These are phyloP conservation scores for Mariannaea sp. DNA, from an alignment of 2,329 filamentous ascomycete species.

Conservation along the genomic window DNA sequence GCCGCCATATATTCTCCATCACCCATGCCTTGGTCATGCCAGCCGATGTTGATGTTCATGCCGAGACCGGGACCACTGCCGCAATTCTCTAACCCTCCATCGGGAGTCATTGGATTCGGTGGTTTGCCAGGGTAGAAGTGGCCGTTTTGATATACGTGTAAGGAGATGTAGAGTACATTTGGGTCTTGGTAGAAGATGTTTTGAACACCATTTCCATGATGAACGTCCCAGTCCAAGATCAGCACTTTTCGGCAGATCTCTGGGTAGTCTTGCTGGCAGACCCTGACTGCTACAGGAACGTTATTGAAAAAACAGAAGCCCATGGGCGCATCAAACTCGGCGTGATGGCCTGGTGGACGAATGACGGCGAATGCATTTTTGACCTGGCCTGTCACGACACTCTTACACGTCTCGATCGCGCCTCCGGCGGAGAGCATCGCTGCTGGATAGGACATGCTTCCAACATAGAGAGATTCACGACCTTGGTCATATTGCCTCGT, in stretches of 20 bases:
- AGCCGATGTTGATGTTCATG: constrained; percentile 70
- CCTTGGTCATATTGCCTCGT: constrained; percentile 66
- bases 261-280: constrained; percentile 82
- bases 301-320: constrained; percentile 99
- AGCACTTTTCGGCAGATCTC: constrained; percentile 84
- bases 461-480: constrained; percentile 81
- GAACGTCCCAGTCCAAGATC: constrained; percentile 89
- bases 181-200: constrained; percentile 95
- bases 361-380: constrained; percentile 97
- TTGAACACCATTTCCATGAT: constrained; percentile 89
- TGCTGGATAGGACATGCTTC: constrained; percentile 78
- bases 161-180: constrained; percentile 92
- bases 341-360: constrained; percentile 92
- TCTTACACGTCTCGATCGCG: constrained; percentile 92
- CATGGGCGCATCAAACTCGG: constrained; percentile 82
- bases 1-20: constrained; percentile 97
- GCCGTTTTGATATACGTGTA: constrained; percentile 86
- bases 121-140: constrained; percentile 80
- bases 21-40: constrained; percentile 79
- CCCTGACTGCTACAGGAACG: constrained; percentile 87
- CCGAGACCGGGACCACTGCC: constrained; percentile 60
- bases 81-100: constrained; percentile 65
- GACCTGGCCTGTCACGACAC: constrained; percentile 80
- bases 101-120: constrained; percentile 60
- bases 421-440: constrained; percentile 86